A percentile compares a stretch with the other conserved stretches of the same genome.
These are phyloP conservation scores for Apiospora saccharicola DNA, from an alignment of 2,329 filamentous ascomycete genomes.

Conservation along the genomic window DNA sequence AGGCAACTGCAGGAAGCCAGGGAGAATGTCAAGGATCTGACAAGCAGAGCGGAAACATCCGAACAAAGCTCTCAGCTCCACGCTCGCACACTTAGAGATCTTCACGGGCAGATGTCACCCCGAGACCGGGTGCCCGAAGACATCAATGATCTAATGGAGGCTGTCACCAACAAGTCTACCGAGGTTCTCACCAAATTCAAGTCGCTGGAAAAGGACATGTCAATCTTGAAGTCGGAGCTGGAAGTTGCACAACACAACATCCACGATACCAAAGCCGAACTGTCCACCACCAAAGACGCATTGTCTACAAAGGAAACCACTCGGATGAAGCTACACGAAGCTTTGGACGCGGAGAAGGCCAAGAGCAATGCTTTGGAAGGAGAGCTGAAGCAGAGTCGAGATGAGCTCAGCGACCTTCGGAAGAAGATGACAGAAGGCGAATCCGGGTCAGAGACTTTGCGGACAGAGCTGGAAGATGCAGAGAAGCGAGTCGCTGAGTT, in stretches of 20 bases:
- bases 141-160: conserved; percentile 64
- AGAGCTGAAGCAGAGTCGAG: conserved; percentile 69
- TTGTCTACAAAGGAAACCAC: conserved; percentile 60
- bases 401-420: conserved; percentile 73
- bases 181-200: conserved; percentile 67
- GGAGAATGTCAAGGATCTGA: conserved; percentile 60
- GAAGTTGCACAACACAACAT: conserved; percentile 64
- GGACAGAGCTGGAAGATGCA: conserved; percentile 77
- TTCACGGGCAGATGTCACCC: conserved; percentile 66
- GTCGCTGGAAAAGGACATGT: conserved; percentile 65
- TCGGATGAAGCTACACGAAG: conserved; percentile 61
- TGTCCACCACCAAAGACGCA: conserved; percentile 60
- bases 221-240: conserved; percentile 68
- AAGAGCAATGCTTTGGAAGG: conserved; percentile 61
- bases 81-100: conserved; percentile 61
- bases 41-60: conserved; percentile 57
- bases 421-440: conserved; percentile 81
- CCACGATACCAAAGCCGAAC: conserved; percentile 63
- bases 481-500: conserved; percentile 74
- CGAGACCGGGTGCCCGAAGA: conserved; percentile 62
- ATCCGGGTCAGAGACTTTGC: conserved; percentile 80
- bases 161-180: conserved; percentile 63
- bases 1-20: conserved; percentile 62
- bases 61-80: conserved; percentile 62
- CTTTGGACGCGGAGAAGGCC: conserved; percentile 60